A percentile compares a stretch with the other conserved stretches of the same genome.
Conservation (phyloP, 2,329 filamentous ascomycete species). For the Trichoderma sp. region DNA sequence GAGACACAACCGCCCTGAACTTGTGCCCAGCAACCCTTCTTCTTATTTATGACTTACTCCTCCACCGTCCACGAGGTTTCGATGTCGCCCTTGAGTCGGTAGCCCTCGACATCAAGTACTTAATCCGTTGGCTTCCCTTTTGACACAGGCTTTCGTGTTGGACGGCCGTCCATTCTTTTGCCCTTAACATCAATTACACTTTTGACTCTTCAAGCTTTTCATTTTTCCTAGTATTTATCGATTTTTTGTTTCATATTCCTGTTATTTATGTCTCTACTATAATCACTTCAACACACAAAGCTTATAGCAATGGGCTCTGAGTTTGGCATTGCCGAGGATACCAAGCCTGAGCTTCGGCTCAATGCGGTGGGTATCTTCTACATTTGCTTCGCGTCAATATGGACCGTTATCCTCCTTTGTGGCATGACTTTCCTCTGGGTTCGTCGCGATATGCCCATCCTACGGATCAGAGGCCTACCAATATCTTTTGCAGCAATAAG, state of each 20-base stretch:
- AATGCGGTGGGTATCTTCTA: constrained; percentile 46
- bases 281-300: neutral
- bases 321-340: constrained; percentile 35
- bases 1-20: neutral
- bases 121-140: constrained; percentile 6
- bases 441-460: constrained; percentile 43
- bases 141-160: constrained; percentile 12
- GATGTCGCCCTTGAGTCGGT: constrained; percentile 5
- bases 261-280: neutral
- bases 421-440: constrained; percentile 45
- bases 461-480: constrained; percentile 43
- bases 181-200: neutral
- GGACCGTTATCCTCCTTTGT: constrained; percentile 41
- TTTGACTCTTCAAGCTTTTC: neutral
- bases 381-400: constrained; percentile 39
- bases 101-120: constrained; percentile 9
- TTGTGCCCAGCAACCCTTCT: neutral
- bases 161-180: constrained; percentile 13
- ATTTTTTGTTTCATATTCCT: neutral
- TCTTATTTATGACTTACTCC: constrained; percentile 19
- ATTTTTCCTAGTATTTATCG: neutral
- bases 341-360: constrained; percentile 36
- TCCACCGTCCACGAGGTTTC: constrained; percentile 19
- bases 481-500: constrained; percentile 44
- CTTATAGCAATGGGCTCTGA: constrained; percentile 34